Evolutionary conservation across 257 asterid genomes (phyloP).

Genomic region (Rhazya stricta): DNA sequence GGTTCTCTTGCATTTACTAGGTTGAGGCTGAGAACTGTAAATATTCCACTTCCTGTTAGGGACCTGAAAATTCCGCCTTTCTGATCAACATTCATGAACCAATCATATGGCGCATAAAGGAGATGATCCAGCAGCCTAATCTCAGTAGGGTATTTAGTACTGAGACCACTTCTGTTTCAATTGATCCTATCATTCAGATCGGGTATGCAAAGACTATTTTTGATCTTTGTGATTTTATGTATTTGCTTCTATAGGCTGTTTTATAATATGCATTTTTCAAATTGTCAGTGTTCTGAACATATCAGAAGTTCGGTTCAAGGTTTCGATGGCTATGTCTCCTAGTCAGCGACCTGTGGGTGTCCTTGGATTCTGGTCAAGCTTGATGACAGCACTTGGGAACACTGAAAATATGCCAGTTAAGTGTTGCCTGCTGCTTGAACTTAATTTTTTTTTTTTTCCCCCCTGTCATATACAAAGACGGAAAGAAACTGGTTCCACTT

Average conservation of each 20-base stretch:
- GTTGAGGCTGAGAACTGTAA: slow-evolving; percentile 1
- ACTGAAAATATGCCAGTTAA: slow-evolving; percentile 97
- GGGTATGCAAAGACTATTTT: slow-evolving; percentile 51
- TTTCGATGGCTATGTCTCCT: slow-evolving; percentile 98
- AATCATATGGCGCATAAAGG: slow-evolving; percentile 96
- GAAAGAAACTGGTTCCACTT: neutral
- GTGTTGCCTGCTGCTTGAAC: slow-evolving; percentile 26
- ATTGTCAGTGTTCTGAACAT: slow-evolving; percentile 82
- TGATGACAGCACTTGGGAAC: slow-evolving; percentile 99
- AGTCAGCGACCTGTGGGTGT: slow-evolving; percentile 99
- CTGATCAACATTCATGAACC: slow-evolving; percentile 91
- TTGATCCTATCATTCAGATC: slow-evolving; percentile 90
- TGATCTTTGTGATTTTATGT: slow-evolving; percentile 9
- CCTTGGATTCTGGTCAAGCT: slow-evolving; percentile 99
- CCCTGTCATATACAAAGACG: neutral
- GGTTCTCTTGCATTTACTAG: slow-evolving; percentile 12
- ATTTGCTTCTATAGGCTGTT: neutral
- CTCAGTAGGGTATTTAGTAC: slow-evolving; percentile 50
- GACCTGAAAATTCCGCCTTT: slow-evolving; percentile 91
- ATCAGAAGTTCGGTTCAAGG: slow-evolving; percentile 88
- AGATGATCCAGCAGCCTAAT: slow-evolving; percentile 80
- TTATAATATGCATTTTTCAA: slow-evolving; percentile 18
- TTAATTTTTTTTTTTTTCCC: slow-evolving; percentile 1
- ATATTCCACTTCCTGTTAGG: slow-evolving; percentile 42
- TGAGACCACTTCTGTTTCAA: slow-evolving; percentile 81